A percentile compares a stretch with the other conserved stretches of the same genome.
Conservation (phyloP, 2,329 filamentous ascomycete species). For the Ophiostoma sp. region DNA sequence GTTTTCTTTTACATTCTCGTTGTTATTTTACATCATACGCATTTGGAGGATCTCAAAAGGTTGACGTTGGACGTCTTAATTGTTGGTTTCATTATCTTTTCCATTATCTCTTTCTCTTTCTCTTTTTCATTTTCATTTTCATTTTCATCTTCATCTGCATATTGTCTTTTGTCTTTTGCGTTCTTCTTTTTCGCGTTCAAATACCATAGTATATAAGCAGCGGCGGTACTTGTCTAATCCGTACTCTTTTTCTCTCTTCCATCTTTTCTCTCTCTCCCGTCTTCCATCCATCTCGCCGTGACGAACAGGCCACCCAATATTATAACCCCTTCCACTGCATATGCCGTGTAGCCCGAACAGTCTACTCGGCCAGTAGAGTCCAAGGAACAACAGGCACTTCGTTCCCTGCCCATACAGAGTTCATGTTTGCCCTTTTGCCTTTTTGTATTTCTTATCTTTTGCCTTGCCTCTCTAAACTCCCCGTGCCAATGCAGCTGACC, state of each 20-base stretch:
- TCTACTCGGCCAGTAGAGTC: background rate
- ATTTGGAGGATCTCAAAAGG: constrained; percentile 1
- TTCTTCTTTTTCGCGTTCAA: background rate
- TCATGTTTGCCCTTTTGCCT: background rate
- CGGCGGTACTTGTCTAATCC: background rate
- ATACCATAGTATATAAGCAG: constrained; percentile 4
- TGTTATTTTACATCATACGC: background rate
- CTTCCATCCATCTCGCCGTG: background rate
- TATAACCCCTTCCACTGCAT: constrained; percentile 6
- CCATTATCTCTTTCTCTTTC: background rate
- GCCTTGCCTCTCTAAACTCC: background rate
- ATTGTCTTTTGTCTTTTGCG: background rate
- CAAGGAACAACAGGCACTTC: background rate
- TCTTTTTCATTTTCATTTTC: background rate
- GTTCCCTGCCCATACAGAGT: background rate
- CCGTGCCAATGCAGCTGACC: background rate
- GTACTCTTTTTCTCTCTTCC: background rate
- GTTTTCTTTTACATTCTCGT: background rate
- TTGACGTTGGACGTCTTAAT: constrained; percentile 1
- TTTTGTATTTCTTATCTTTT: no score
- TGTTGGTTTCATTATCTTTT: background rate
- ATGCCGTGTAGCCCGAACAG: background rate
- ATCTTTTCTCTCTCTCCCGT: background rate
- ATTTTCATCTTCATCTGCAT: background rate
- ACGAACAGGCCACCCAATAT: background rate